Conservation (phyloP, 2,329 filamentous ascomycete genomes). For the Diaporthe sp. region DNA sequence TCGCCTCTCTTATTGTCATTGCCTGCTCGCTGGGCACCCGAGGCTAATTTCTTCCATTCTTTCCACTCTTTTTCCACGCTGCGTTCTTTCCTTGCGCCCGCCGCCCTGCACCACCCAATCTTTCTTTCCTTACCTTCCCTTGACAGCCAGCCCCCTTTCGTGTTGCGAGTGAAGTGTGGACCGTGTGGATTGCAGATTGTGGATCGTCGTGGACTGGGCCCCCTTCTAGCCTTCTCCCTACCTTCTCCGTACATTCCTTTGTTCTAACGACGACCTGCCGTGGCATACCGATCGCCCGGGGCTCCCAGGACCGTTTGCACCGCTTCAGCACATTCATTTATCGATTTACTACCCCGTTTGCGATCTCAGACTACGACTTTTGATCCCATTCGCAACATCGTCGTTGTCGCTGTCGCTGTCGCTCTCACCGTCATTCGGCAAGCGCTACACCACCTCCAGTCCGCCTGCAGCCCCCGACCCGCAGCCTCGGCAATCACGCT, state of each 20-base stretch:
- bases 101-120: background rate
- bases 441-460: background rate
- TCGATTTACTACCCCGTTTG: background rate
- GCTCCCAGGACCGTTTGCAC: background rate
- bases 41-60: constrained; percentile 20
- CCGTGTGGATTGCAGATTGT: constrained; percentile 25
- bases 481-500: constrained; percentile 13
- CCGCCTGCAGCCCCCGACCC: background rate
- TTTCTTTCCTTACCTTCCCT: constrained; percentile 5
- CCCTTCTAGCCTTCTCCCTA: constrained; percentile 27
- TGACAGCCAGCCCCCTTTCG: constrained; percentile 32
- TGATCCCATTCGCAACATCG: constrained; percentile 14
- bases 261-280: background rate
- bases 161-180: constrained; percentile 22
- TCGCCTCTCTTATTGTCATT: background rate
- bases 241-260: constrained; percentile 28
- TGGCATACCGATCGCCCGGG: background rate
- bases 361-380: background rate
- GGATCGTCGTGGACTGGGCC: constrained; percentile 23
- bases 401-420: background rate
- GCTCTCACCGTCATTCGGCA: background rate
- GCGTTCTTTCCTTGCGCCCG: background rate
- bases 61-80: constrained; percentile 30
- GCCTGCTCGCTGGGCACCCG: constrained; percentile 7
- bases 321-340: constrained; percentile 14